phyloP scores from a whole-genome alignment of 1,284 basidiomycete genomes.

The Cystobasidium sp. region DNA sequence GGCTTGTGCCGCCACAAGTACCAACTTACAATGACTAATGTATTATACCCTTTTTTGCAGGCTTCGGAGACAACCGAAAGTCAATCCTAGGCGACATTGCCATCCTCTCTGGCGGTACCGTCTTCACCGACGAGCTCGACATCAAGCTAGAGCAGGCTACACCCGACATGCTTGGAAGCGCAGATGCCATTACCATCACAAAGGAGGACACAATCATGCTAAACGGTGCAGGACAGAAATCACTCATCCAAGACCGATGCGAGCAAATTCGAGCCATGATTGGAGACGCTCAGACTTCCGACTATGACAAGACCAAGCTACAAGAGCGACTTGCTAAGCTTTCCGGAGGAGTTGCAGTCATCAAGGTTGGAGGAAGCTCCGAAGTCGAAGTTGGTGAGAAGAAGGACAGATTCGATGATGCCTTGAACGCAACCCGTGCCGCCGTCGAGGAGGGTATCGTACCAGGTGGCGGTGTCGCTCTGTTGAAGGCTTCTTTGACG shows the following conservation, averaged over 20 bases:
- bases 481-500: slow-evolving; percentile 70
- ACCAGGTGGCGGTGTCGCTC: slow-evolving; percentile 88
- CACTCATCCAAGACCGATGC: slow-evolving; percentile 82
- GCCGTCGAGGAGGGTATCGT: slow-evolving; percentile 98
- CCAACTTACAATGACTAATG: not conserved
- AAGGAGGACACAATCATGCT: slow-evolving; percentile 98
- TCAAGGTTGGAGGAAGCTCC: slow-evolving; percentile 91
- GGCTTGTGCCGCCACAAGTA: not conserved
- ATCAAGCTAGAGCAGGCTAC: slow-evolving; percentile 95
- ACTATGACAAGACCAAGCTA: slow-evolving; percentile 93
- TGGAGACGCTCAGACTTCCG: slow-evolving; percentile 80
- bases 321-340: slow-evolving; percentile 97
- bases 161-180: slow-evolving; percentile 85
- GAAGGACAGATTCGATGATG: slow-evolving; percentile 99
- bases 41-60: slow-evolving; percentile 10
- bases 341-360: slow-evolving; percentile 93
- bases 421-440: slow-evolving; percentile 87
- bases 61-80: slow-evolving; percentile 99
- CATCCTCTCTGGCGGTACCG: slow-evolving; percentile 94
- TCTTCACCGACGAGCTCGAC: slow-evolving; percentile 97
- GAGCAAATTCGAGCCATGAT: slow-evolving; percentile 91
- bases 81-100: slow-evolving; percentile 94
- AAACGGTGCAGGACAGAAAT: slow-evolving; percentile 88
- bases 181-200: slow-evolving; percentile 90
- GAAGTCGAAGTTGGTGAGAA: slow-evolving; percentile 99